Base-by-base conservation (phyloP, 441 rosid genomes). In the Pelargonium citronellum region DNA sequence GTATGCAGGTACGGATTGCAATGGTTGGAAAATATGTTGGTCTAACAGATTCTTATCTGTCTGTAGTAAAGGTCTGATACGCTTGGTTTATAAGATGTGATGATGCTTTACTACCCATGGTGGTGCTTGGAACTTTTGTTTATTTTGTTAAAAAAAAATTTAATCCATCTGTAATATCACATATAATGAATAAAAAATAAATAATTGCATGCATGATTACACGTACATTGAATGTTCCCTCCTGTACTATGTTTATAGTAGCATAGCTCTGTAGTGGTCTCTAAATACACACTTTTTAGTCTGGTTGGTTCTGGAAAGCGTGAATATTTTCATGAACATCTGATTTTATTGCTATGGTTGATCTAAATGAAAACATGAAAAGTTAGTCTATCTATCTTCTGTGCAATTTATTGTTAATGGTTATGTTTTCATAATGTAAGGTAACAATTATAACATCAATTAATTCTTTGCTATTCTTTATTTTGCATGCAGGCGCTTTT, bases 21-120 rank as follows among this genome's bases (percentile, higher is more conserved):
- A 81, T 88, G 85, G 91, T 88, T 75, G 93, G 93, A 68, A 88
- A 88, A 79, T 88, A 88, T 62, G 79, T 88, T 73, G 93, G 91
- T 76, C 80, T 85, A 71, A 67, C 87, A 0, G 93, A 88, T 82
- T 88, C 93, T 1, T 88, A 88, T 82, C 80, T 88, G 68, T 88
- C 93, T 3, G 91, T 88, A 74, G 84, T 88, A 57, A 88, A 88
- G 93, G 93, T 88, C 68, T 63, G 72, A 12, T 76, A 41, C 67
- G 9, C 12, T 44, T 53, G 17, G 7, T 55, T 55, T 55, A 16
- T 55, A 55, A 16, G 22, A 16, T 17, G 22, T 17, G 61, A 55
- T 17, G 24, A 7, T 15, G 1, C 22, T 17, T 17, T 55, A 16
- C 20, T 16, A 55, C 9, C 22, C 61, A 55, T 55, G 61, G 8